phyloP scores from a whole-genome alignment of 352 stramenopile species.

The Globisporangium splendens region DNA sequence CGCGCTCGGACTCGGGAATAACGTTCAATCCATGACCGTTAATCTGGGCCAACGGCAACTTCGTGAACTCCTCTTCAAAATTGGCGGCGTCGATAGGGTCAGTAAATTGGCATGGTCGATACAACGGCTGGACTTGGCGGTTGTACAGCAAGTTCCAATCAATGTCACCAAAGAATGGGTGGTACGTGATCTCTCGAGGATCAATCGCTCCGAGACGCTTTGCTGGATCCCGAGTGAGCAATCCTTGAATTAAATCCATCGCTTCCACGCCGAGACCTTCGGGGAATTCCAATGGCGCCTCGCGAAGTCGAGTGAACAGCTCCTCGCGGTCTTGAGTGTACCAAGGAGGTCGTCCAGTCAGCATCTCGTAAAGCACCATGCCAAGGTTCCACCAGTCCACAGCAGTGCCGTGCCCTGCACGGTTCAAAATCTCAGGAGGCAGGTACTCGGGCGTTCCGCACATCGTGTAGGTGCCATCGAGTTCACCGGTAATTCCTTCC shows the following conservation, averaged over 20 bases:
- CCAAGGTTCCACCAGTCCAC: slow-evolving; percentile 87
- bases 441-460: slow-evolving; percentile 87
- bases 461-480: slow-evolving; percentile 80
- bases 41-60: slow-evolving; percentile 64
- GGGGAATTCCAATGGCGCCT: slow-evolving; percentile 70
- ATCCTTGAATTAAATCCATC: slow-evolving; percentile 76
- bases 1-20: slow-evolving; percentile 29
- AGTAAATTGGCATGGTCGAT: slow-evolving; percentile 78
- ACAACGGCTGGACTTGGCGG: slow-evolving; percentile 72
- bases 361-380: slow-evolving; percentile 84
- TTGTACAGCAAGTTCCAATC: slow-evolving; percentile 81
- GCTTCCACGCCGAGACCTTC: slow-evolving; percentile 57
- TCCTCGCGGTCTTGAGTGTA: slow-evolving; percentile 80
- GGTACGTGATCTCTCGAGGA: slow-evolving; percentile 74
- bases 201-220: slow-evolving; percentile 88
- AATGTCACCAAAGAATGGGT: slow-evolving; percentile 80
- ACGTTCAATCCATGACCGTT: slow-evolving; percentile 69
- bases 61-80: slow-evolving; percentile 85
- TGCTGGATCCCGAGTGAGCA: slow-evolving; percentile 91
- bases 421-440: slow-evolving; percentile 79
- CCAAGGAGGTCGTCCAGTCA: slow-evolving; percentile 71
- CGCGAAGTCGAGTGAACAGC: slow-evolving; percentile 64
- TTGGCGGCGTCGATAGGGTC: slow-evolving; percentile 81
- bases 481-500: slow-evolving; percentile 65
- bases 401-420: slow-evolving; percentile 66